Conservation (phyloP, 768 basidiomycete species). For the Lyophyllum shimeji region DNA sequence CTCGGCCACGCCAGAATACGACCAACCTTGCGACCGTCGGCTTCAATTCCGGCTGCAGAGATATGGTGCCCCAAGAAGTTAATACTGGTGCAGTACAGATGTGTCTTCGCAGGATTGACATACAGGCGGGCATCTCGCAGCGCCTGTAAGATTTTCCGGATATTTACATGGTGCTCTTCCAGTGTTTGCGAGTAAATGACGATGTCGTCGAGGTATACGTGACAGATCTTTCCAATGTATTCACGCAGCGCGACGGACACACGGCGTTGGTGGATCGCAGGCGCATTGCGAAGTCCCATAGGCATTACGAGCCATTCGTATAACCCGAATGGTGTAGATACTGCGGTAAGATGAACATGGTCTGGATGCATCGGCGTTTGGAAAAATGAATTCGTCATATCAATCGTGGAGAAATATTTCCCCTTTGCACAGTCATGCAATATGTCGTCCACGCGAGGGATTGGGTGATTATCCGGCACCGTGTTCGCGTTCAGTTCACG, state of each 20-base stretch:
- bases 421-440: conserved; percentile 20
- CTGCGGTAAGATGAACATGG: conserved; percentile 28
- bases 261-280: conserved; percentile 26
- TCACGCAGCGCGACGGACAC: conserved; percentile 24
- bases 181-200: conserved; percentile 39
- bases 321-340: conserved; percentile 33
- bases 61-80: conserved; percentile 24
- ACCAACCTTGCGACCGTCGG: conserved; percentile 20
- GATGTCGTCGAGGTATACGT: conserved; percentile 25
- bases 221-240: neutral
- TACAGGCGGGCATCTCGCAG: conserved; percentile 8
- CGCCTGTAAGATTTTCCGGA: conserved; percentile 23
- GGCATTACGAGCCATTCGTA: conserved; percentile 32
- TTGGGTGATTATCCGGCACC: conserved; percentile 19
- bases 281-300: conserved; percentile 22
- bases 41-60: conserved; percentile 22
- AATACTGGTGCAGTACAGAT: conserved; percentile 15
- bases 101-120: conserved; percentile 20
- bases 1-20: conserved; percentile 10
- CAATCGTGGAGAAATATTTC: conserved; percentile 29
- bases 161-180: conserved; percentile 29
- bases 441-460: neutral
- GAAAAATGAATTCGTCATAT: conserved; percentile 27
- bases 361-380: conserved; percentile 28
- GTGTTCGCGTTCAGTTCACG: conserved; percentile 30